Conservation (phyloP, 768 basidiomycete species). For the Podaxis carcinomalis region DNA sequence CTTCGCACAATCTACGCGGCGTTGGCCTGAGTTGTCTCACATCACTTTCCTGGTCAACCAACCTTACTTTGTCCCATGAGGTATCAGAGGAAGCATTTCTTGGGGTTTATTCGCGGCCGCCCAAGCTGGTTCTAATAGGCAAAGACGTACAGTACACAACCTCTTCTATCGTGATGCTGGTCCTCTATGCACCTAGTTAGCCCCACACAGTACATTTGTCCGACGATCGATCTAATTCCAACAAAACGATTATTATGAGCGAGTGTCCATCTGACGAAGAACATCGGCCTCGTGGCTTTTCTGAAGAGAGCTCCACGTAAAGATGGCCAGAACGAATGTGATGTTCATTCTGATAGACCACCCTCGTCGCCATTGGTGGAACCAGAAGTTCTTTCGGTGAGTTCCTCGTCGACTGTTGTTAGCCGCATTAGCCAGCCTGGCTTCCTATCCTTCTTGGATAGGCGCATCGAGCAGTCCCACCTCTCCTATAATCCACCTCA, state of each 20-base stretch:
- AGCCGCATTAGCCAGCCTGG: conserved; percentile 20
- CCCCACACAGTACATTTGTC: no score
- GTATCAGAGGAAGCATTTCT: conserved; percentile 20
- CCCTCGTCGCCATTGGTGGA: not conserved
- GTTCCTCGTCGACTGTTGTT: conserved; percentile 21
- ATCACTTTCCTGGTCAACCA: conserved; percentile 22
- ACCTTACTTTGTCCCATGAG: conserved; percentile 35
- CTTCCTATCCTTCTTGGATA: conserved; percentile 26
- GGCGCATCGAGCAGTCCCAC: conserved; percentile 23
- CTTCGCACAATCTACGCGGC: conserved; percentile 24
- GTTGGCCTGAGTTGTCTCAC: conserved; percentile 23
- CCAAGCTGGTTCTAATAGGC: conserved; percentile 25
- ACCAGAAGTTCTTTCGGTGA: conserved; percentile 14
- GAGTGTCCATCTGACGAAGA: not conserved
- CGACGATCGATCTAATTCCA: not conserved
- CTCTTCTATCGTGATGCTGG: no score
- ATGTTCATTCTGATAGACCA: not conserved
- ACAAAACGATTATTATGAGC: not conserved
- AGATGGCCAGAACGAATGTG: conserved; percentile 10
- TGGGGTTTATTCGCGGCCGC: conserved; percentile 20
- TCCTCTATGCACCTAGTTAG: no score
- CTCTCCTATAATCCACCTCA: conserved; percentile 43
- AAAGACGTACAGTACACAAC: not conserved
- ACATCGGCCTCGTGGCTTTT: no score
- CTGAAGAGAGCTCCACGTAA: not conserved